Evolutionary conservation across 345 rosid species (phyloP).

Genomic region (Salix exigua): DNA sequence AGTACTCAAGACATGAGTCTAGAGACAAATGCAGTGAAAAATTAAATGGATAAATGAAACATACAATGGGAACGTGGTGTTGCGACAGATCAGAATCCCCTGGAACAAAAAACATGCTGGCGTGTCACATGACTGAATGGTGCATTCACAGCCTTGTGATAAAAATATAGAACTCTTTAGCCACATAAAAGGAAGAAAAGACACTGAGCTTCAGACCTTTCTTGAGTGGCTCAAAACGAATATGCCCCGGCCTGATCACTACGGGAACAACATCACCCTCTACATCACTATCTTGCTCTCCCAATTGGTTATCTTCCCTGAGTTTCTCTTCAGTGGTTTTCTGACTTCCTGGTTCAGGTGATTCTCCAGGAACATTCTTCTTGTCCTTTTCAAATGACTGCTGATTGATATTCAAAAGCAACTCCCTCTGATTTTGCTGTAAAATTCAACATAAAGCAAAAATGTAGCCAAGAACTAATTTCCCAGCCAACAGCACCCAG

Average conservation of each 20-base stretch:
- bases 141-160: not conserved
- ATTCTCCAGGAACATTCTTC: conserved; percentile 27
- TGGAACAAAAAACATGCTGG: conserved; percentile 31
- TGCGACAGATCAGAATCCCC: conserved; percentile 44
- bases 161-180: not conserved
- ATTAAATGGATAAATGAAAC: conserved; percentile 15
- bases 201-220: conserved; percentile 38
- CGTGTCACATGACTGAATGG: conserved; percentile 11
- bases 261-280: conserved; percentile 61
- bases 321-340: conserved; percentile 13
- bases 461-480: not conserved
- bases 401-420: conserved; percentile 29
- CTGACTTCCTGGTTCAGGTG: conserved; percentile 9
- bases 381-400: conserved; percentile 35
- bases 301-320: conserved; percentile 16
- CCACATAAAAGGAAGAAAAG: not conserved
- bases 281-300: conserved; percentile 28
- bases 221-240: conserved; percentile 67
- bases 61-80: conserved; percentile 52
- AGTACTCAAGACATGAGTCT: not conserved
- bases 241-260: conserved; percentile 87
- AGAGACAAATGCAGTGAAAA: not conserved
- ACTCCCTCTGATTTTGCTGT: conserved; percentile 43
- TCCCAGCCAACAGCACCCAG: not conserved
- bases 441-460: conserved; percentile 14